These are phyloP conservation scores for Lepidium sativum DNA, from an alignment of 345 rosid species.

Conservation along the genomic window DNA sequence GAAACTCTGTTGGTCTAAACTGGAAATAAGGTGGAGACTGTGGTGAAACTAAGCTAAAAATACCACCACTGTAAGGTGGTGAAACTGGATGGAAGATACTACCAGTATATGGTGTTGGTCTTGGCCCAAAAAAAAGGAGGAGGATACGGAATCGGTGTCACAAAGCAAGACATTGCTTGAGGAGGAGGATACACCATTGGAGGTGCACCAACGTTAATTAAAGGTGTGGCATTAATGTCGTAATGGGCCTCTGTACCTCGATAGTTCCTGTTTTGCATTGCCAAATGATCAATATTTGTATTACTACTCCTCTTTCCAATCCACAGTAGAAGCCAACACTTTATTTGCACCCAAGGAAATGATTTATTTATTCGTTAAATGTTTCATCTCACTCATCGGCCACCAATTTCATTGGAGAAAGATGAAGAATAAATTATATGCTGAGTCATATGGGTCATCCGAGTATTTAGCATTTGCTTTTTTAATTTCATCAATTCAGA, in stretches of 20 bases:
- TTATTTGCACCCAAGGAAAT: too few relatives aligned
- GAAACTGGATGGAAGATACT: too few relatives aligned
- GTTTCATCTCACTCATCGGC: too few relatives aligned
- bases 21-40: neutral
- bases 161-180: neutral
- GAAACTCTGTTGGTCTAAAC: neutral
- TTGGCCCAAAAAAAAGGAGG: slow-evolving; percentile 1
- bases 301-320: neutral
- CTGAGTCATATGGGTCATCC: too few relatives aligned
- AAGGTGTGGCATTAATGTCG: neutral
- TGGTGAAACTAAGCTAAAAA: slow-evolving; percentile 2
- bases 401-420: too few relatives aligned
- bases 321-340: slow-evolving; percentile 12
- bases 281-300: neutral
- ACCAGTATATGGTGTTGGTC: too few relatives aligned
- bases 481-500: too few relatives aligned
- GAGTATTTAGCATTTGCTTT: too few relatives aligned
- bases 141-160: slow-evolving; percentile 13
- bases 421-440: too few relatives aligned
- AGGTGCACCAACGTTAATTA: neutral
- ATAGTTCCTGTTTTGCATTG: neutral
- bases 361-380: too few relatives aligned
- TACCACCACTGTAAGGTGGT: neutral
- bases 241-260: neutral
- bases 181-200: slow-evolving; percentile 18